Evolutionary conservation across 257 asterid genomes (phyloP), one percentile per base, ranked within the genome.

Genomic region (Solanum bulbocastanum): DNA sequence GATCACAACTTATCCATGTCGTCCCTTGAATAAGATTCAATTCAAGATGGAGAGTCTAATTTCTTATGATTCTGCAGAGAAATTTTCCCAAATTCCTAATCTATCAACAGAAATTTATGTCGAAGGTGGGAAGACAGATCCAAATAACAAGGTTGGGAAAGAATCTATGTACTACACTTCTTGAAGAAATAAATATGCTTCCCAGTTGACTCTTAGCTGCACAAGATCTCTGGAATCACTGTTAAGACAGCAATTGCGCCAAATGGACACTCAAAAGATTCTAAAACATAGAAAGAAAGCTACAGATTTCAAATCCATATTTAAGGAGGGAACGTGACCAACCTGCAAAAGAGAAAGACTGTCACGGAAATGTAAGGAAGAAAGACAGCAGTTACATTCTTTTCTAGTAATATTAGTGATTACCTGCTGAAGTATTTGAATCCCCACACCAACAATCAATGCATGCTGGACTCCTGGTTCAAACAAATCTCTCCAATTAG

Each of bases 381-480:
- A 84, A 60, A 84, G 52, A n/a, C 58, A n/a, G n/a, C 36, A 40
- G 52, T 65, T 23, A 82, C 58, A 36, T 58, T 27, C 84, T 15
- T 9, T 71, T 33, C 66, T 36, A n/a, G 18, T 35, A 78, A 15
- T 73, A 62, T 6, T 49, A 32, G 12, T 40, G 44, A 39, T 40
- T 92, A 94, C 97, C 98, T 95, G 98, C 88, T 95, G 98, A 89
- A 94, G 91, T 76, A 92, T 87, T 76, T 95, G 94, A 86, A 93
- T 91, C 49, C 97, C 96, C 85, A 91, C 88, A 36, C 98, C 97
- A 44, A 95, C 94, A 18, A 92, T 23, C 69, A 95, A 90, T 12
- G 98, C 98, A 90, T 90, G 95, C 83, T 91, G 92, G 35, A 95
- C 98, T 44, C 98, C 97, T 5, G 97, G 97, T 85, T 91, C 94